Evolutionary conservation across 164 flowering plant species (phyloP), one percentile per base, ranked within the genome.

Genomic region (Magnolia officinalis): DNA sequence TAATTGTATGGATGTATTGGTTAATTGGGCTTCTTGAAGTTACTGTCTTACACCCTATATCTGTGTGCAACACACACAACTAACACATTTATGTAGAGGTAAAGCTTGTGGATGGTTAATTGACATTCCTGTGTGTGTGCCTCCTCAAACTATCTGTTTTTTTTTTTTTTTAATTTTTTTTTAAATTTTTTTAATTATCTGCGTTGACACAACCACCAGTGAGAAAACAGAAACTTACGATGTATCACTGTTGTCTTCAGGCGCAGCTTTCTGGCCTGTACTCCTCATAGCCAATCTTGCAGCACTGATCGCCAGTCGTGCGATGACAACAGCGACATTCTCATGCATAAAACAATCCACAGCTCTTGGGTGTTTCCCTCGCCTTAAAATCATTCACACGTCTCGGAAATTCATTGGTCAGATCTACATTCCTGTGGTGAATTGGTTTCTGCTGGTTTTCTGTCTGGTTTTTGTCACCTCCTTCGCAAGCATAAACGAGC

Each of bases 321-420:
- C 98, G 61, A 96, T 94, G 98, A 96, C 96, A 73, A 94, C 98
- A 64, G 99, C 99, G 8, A 94, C 98, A 65, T 96, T 96, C 82
- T 90, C 98, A 37, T 96, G 99, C 76, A 90, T 94, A 79, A 94
- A 94, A 85, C 98, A 96, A 80, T 92, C 99, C 63, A 89, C 91
- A 10, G 95, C 92, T 14, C 98, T 96, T 72, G 99, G 99, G 67
- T 96, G 99, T 86, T 96, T 96, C 78, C 99, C 99, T 83, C 97
- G 98, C 79, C 97, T 96, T 74, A 96, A 96, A 85, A 96, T 96
- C 79, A 84, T 96, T 71, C 99, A 96, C 77, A 96, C 99, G 11
- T 94, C 99, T 69, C 86, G 96, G 79, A 96, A 96, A 75, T 94
- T 96, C 81, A 96, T 96, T 92, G 97, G 97, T 58, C 99, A 96